Conservation (phyloP, 1,139 yeast genomes). For the Protomyces gravidus region DNA sequence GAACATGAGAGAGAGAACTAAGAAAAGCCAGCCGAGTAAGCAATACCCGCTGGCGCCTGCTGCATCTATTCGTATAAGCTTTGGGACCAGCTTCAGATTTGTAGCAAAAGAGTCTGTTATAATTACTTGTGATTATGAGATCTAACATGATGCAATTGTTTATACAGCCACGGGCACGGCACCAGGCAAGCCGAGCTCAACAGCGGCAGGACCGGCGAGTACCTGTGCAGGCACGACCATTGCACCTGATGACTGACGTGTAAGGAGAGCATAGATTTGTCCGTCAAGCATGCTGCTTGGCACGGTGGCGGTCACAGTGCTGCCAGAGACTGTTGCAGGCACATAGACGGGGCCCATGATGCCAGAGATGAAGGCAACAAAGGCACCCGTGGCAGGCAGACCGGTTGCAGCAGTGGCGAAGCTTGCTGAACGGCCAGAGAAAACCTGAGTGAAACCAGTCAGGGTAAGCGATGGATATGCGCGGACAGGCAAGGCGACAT, state of each 20-base stretch:
- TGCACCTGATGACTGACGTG: conserved; percentile 22
- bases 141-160: neutral
- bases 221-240: conserved; percentile 27
- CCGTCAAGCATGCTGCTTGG: conserved; percentile 29
- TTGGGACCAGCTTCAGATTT: no score
- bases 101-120: no score
- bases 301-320: conserved; percentile 24
- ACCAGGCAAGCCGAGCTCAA: conserved; percentile 30
- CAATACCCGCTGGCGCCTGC: no score
- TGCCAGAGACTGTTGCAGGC: conserved; percentile 17
- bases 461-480: conserved; percentile 33
- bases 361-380: conserved; percentile 31
- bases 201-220: conserved; percentile 32
- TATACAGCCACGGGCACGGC: conserved; percentile 14
- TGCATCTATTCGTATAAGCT: no score
- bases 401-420: conserved; percentile 22
- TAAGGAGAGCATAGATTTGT: conserved; percentile 31
- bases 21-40: no score
- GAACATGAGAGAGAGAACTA: no score
- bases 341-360: conserved; percentile 20
- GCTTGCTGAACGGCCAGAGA: conserved; percentile 35
- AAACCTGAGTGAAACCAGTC: conserved; percentile 35
- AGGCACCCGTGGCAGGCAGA: conserved; percentile 7
- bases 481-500: conserved; percentile 31
- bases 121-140: neutral